These are phyloP conservation scores for Xanthoceras sorbifolium DNA, from an alignment of 345 rosid genomes.

Conservation along the genomic window DNA sequence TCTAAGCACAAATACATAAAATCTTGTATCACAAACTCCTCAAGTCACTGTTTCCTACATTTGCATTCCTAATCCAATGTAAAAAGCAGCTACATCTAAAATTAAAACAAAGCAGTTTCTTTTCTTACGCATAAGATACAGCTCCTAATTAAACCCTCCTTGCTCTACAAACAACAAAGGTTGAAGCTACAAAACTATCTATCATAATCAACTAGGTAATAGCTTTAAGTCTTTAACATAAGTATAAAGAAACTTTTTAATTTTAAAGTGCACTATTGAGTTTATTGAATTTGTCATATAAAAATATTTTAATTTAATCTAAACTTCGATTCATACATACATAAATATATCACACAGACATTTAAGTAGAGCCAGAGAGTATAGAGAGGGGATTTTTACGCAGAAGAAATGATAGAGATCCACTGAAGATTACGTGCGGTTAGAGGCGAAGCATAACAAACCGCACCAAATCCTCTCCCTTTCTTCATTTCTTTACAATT, in stretches of 20 bases:
- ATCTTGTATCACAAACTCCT: neutral
- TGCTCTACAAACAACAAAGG: neutral
- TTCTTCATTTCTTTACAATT: slow-evolving; percentile 31
- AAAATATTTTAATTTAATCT: too few relatives aligned
- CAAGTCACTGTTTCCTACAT: neutral
- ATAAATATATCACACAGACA: neutral
- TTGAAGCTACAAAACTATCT: neutral
- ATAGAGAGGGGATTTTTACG: slow-evolving; percentile 38
- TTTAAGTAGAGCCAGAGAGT: neutral
- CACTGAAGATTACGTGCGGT: slow-evolving; percentile 60
- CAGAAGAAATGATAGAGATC: slow-evolving; percentile 69
- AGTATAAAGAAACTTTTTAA: too few relatives aligned
- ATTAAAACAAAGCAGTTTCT: too few relatives aligned
- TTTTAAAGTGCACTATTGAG: too few relatives aligned
- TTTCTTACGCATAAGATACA: neutral
- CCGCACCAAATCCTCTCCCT: slow-evolving; percentile 54
- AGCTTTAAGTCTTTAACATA: too few relatives aligned
- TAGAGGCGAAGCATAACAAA: slow-evolving; percentile 64
- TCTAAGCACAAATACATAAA: neutral
- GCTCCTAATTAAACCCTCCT: neutral
- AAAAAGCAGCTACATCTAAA: neutral
- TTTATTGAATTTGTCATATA: too few relatives aligned
- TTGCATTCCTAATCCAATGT: neutral
- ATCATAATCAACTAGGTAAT: neutral
- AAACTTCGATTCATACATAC: neutral